phyloP scores from a whole-genome alignment of 441 rosid genomes.

The Adansonia gregorii region DNA sequence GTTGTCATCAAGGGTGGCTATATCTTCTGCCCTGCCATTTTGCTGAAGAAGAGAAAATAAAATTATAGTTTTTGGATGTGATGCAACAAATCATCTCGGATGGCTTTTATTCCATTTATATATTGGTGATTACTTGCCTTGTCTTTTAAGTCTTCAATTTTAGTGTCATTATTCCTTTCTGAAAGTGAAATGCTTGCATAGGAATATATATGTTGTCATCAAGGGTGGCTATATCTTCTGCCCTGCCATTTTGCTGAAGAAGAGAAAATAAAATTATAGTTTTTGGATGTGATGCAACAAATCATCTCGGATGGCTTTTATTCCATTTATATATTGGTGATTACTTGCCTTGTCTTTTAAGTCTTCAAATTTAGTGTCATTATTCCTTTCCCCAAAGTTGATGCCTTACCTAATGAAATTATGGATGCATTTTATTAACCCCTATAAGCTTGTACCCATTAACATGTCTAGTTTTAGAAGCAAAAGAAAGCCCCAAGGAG shows the following conservation, averaged over 20 bases:
- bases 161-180: too few species aligned
- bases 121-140: conserved; percentile 28
- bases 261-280: background rate
- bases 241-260: background rate
- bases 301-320: conserved; percentile 13
- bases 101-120: conserved; percentile 1
- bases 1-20: background rate
- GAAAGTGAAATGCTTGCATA: background rate
- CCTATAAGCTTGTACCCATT: background rate
- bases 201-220: background rate
- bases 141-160: background rate
- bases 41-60: background rate
- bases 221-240: background rate
- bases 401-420: conserved; percentile 12
- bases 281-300: background rate
- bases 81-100: conserved; percentile 1
- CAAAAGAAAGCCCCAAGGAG: background rate
- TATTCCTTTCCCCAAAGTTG: background rate
- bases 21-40: background rate
- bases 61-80: background rate
- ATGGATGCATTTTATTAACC: background rate
- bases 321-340: background rate
- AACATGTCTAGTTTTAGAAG: background rate
- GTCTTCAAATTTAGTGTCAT: background rate
- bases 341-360: conserved; percentile 29